These are phyloP conservation scores for Pilobolus umbonatus DNA, from an alignment of 192 early-diverging fungal species.

Conservation along the genomic window DNA sequence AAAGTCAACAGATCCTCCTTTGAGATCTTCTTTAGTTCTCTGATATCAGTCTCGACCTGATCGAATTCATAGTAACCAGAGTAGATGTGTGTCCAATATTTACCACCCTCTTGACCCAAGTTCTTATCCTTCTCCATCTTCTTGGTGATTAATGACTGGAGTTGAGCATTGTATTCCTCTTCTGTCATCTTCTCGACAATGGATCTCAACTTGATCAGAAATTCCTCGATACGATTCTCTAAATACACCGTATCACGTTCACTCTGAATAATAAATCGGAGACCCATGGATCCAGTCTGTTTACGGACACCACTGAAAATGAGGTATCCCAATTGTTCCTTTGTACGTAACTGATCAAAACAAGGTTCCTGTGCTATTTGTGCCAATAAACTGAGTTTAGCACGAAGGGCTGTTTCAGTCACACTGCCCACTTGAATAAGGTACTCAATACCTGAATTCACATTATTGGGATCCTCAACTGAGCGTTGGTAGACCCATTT, in stretches of 20 bases:
- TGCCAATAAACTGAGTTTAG: slow-evolving; percentile 62
- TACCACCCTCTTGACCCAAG: slow-evolving; percentile 66
- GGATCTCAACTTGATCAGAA: slow-evolving; percentile 52
- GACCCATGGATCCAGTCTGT: slow-evolving; percentile 70
- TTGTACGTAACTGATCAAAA: slow-evolving; percentile 92
- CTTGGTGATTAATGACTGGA: slow-evolving; percentile 62
- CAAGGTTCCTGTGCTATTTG: slow-evolving; percentile 86
- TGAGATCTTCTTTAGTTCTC: slow-evolving; percentile 44
- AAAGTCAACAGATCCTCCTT: slow-evolving; percentile 54
- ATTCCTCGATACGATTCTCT: slow-evolving; percentile 73
- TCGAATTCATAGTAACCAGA: slow-evolving; percentile 87
- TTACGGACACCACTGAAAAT: slow-evolving; percentile 70
- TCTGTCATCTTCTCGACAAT: slow-evolving; percentile 61
- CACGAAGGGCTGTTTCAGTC: slow-evolving; percentile 58
- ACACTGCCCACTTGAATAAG: slow-evolving; percentile 77
- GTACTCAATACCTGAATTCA: slow-evolving; percentile 87
- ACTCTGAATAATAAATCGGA: slow-evolving; percentile 83
- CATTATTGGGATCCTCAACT: slow-evolving; percentile 72
- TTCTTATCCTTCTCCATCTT: slow-evolving; percentile 88
- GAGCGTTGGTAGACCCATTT: slow-evolving; percentile 47
- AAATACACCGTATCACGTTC: slow-evolving; percentile 79
- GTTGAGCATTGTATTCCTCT: slow-evolving; percentile 72
- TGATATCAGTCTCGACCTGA: slow-evolving; percentile 57
- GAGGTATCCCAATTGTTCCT: slow-evolving; percentile 81
- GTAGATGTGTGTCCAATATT: slow-evolving; percentile 72